Base-by-base conservation (phyloP, 257 asterid species). In the Anisodus tanguticus region DNA sequence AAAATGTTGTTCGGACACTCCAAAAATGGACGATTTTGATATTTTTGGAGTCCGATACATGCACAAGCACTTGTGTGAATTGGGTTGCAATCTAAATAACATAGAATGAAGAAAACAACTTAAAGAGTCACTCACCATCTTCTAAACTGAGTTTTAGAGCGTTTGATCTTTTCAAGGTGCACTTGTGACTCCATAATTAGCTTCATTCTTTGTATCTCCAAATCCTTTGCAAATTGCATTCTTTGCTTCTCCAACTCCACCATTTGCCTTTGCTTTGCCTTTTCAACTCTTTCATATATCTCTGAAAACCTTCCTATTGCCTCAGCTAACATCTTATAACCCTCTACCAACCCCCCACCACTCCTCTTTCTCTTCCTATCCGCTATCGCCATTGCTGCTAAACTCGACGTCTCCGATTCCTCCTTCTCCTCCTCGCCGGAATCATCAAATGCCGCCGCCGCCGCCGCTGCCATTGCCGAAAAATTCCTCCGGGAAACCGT, bases 161-260 rank as follows among this genome's bases (percentile, higher is more conserved):
- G 92, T 85, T 93, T 94, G 49, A 93, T 89, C 90, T 90, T 92
- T 84, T 94, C 94, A 51, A 94, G 87, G 76, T 90, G 94, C 79
- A 94, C 87, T 87, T 93, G 97, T 45, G 97, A 91, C 72, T 94
- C 97, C 95, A 92, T 88, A 86, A 90, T 88, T 8, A 92, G 86
- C 84, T 95, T 91, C 95, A 93, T 91, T 85, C 97, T 93, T 88
- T 91, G 98, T 83, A 94, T 88, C 91, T 96, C 99, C 89, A 96
- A 87, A 86, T 96, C 99, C 87, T 90, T 91, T 1, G 96, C 91
- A 83, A 94, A 94, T 82, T 93, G 93, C 96, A 93, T 93, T 87
- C 97, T 91, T 76, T 95, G 95, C 86, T 93, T 94, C 95, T 95
- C 99, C 87, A 93, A 79, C 83, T 96, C 99, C 92, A 94, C 90